These are phyloP conservation scores for Ulota crispa DNA, from an alignment of 225 moss, liverwort and hornwort species.

Conservation along the genomic window DNA sequence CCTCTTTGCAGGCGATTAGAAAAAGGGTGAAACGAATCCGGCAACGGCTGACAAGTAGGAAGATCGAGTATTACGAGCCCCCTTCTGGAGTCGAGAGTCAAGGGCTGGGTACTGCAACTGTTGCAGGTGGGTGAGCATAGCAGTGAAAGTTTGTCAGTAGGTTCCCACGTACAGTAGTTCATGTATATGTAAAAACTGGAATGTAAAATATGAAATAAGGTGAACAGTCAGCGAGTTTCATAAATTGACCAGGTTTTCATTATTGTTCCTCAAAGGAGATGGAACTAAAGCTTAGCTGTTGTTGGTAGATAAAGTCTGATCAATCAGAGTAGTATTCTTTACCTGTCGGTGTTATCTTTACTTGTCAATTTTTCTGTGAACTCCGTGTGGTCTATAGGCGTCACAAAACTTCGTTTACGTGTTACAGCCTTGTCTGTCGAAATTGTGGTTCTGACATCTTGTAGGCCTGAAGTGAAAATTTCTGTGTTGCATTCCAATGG, in stretches of 20 bases:
- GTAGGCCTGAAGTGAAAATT: not conserved
- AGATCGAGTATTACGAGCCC: conserved; percentile 36
- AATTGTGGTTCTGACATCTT: not conserved
- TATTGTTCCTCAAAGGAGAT: not conserved
- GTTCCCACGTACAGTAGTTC: not conserved
- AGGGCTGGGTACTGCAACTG: conserved; percentile 25
- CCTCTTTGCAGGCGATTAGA: conserved; percentile 10
- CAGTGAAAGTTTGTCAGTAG: not conserved
- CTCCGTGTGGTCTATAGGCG: not conserved
- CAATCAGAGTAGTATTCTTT: not conserved
- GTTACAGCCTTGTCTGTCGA: not conserved
- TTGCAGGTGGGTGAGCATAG: conserved; percentile 6
- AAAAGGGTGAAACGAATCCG: conserved; percentile 43
- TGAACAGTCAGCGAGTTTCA: not conserved
- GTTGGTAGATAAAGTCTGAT: not conserved
- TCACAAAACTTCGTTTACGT: not conserved
- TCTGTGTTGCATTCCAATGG: not conserved
- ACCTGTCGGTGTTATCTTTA: not conserved
- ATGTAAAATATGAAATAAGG: not conserved
- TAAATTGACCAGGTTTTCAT: not conserved
- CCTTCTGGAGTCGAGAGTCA: conserved; percentile 20
- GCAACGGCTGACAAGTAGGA: conserved; percentile 26
- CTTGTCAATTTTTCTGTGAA: not conserved
- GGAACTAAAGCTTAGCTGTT: not conserved
- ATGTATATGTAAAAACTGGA: not conserved